phyloP scores from a whole-genome alignment of 2,329 filamentous ascomycete species.

The Penicillium sp. region DNA sequence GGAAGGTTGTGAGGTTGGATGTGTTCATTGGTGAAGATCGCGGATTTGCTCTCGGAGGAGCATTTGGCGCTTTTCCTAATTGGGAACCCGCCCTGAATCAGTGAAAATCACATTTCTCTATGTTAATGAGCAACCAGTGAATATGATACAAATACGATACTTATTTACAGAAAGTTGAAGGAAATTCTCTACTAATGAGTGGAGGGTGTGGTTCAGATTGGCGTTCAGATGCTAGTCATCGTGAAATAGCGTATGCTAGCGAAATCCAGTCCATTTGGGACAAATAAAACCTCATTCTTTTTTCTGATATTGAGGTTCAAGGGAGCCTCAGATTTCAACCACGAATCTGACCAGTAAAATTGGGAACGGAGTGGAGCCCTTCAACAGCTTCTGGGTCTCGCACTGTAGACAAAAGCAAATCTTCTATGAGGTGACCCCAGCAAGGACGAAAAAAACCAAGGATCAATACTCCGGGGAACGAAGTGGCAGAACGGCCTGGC shows the following conservation, averaged over 20 bases:
- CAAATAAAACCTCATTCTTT: not conserved
- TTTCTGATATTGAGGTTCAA: not conserved
- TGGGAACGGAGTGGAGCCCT: not conserved
- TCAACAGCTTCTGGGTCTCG: not conserved
- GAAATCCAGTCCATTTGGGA: not conserved
- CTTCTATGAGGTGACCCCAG: slow-evolving; percentile 12
- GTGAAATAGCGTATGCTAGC: not conserved
- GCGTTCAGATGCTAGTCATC: slow-evolving; percentile 9
- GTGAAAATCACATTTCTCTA: not conserved
- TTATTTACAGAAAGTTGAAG: not conserved
- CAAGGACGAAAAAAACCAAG: slow-evolving; percentile 3
- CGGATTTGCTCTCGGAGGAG: slow-evolving; percentile 26
- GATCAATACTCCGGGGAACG: not conserved
- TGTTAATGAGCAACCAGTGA: not conserved
- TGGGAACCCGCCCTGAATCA: slow-evolving; percentile 9
- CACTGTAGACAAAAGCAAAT: not conserved
- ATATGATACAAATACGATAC: not conserved
- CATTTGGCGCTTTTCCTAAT: slow-evolving; percentile 27
- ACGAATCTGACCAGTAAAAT: not conserved
- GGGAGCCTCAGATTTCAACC: not conserved
- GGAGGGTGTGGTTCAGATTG: slow-evolving; percentile 10
- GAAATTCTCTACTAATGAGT: not conserved
- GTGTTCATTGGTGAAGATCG: slow-evolving; percentile 13
- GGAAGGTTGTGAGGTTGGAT: slow-evolving; percentile 7
- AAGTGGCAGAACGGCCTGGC: slow-evolving; percentile 8